These are phyloP conservation scores for Lasiodiplodia gonubiensis DNA, from an alignment of 2,329 filamentous ascomycete species.

Conservation along the genomic window DNA sequence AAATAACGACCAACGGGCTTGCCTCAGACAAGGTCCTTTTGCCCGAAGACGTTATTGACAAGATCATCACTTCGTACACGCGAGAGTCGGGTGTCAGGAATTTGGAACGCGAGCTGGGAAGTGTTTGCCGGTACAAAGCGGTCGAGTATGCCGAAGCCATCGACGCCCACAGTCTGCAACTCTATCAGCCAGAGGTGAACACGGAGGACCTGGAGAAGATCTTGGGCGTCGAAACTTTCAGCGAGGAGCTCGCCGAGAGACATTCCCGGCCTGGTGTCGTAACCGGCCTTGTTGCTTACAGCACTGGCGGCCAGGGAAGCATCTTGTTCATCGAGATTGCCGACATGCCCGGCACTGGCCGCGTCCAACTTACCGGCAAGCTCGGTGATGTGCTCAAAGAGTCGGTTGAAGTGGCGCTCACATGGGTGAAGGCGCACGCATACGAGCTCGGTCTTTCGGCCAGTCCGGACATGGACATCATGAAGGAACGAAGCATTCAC, in stretches of 20 bases:
- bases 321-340: conserved; percentile 99
- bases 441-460: conserved; percentile 85
- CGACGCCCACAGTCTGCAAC: conserved; percentile 67
- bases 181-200: conserved; percentile 76
- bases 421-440: conserved; percentile 96
- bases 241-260: conserved; percentile 93
- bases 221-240: conserved; percentile 89
- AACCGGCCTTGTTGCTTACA: conserved; percentile 86
- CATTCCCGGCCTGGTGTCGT: conserved; percentile 84
- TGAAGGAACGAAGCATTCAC: conserved; percentile 92
- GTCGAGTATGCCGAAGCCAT: conserved; percentile 92
- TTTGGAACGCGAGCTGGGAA: conserved; percentile 92
- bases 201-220: conserved; percentile 86
- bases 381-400: conserved; percentile 97
- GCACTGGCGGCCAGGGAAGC: conserved; percentile 84
- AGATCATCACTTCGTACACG: conserved; percentile 95
- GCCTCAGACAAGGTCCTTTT: conserved; percentile 75
- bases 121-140: conserved; percentile 91
- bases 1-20: conserved; percentile 89
- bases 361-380: conserved; percentile 94
- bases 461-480: conserved; percentile 85
- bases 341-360: conserved; percentile 92
- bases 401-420: conserved; percentile 92
- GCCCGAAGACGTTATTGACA: conserved; percentile 83
- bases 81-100: conserved; percentile 96